Base-by-base conservation (phyloP, 2,329 filamentous ascomycete genomes). In the Trichoderma koningii region DNA sequence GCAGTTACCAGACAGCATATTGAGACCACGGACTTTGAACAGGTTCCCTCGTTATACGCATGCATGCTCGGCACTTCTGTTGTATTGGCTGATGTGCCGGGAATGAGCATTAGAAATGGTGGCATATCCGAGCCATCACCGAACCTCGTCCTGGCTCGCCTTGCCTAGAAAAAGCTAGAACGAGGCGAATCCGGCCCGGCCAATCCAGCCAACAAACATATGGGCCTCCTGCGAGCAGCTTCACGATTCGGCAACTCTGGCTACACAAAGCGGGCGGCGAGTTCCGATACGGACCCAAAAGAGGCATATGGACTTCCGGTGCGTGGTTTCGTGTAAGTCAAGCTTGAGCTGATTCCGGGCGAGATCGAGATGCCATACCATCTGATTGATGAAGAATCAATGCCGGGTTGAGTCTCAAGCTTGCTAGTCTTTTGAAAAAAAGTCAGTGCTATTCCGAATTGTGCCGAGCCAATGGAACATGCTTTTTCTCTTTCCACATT, bases 41-140 rank as follows among this genome's bases (percentile, higher is more conserved):
- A 10, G 30, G 7, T 34, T 10, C 30, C 30, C 2, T 10, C 30
- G 10, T 2, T 23, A 23, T 23, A 2, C 21, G 2, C 3, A 34
- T 2, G 12, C 4, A 14, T 14, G 1, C 34, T 38, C 34, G 34
- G 12, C 10, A 38, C 12, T 14, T 38, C 53, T 38, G 60, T 19
- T 7, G 14, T 6, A 17, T 55, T 63, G n/a, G 60, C 60, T 55
- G 60, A 63, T 55, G 17, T 23, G 19, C 38, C 50, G 50, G 60
- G 47, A 21, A 26, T 44, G 28, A 28, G 23, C 21, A 44, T 45
- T 45, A 14, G 12, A 30, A 21, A 2, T 61, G 47, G 3, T n/a
- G 38, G 28, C 50, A 63, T 50, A 63, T 63, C 41, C 60, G 50
- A 41, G 53, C 50, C 47, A 55, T 12, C 60, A 53, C 60, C 50